Evolutionary conservation across 495 filamentous ascomycete genomes (phyloP).

Genomic region (Neurospora hispaniola): DNA sequence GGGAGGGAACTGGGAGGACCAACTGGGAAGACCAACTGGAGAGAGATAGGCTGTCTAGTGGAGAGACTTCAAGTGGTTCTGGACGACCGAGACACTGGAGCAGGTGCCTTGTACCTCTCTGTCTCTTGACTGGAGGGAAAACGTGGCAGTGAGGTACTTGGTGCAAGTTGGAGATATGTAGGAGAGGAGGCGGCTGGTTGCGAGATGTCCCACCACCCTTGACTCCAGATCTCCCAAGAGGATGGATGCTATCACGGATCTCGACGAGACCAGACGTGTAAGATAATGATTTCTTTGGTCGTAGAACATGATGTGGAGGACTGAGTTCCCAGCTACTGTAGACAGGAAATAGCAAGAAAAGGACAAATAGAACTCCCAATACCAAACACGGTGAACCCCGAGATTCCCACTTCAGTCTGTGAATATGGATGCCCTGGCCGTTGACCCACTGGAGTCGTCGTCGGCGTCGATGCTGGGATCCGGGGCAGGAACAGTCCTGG

Average conservation of each 20-base stretch:
- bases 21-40: neutral
- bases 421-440: neutral
- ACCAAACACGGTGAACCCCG: neutral
- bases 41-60: neutral
- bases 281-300: neutral
- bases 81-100: neutral
- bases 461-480: neutral
- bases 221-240: neutral
- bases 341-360: neutral
- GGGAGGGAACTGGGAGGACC: neutral
- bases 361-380: neutral
- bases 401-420: neutral
- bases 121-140: constrained; percentile 7
- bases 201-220: constrained; percentile 4
- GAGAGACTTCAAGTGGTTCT: neutral
- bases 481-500: neutral
- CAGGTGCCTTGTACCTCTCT: neutral
- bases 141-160: neutral
- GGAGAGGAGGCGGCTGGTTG: neutral
- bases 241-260: neutral
- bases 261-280: neutral
- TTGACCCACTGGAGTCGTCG: neutral
- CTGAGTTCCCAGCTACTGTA: neutral
- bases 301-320: neutral
- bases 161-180: neutral